These are phyloP conservation scores for Echites panduratus DNA, from an alignment of 257 asterid species.

Conservation along the genomic window DNA sequence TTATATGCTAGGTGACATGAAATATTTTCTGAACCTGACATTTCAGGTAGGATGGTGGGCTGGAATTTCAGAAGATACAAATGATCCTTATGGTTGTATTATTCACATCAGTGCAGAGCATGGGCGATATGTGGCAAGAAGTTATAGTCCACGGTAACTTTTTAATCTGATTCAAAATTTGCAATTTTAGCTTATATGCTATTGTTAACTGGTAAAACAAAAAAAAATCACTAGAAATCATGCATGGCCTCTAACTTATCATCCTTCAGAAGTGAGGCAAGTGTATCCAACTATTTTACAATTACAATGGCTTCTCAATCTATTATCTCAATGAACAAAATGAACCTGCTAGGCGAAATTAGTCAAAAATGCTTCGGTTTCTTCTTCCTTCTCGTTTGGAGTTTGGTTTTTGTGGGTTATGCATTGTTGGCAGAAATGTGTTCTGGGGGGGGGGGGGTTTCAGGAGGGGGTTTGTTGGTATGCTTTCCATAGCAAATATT, in stretches of 20 bases:
- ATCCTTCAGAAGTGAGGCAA: not conserved
- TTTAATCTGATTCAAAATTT: conserved; percentile 10
- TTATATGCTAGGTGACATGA: conserved; percentile 11
- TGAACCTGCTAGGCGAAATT: not conserved
- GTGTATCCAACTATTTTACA: not conserved
- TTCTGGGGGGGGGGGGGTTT: no score
- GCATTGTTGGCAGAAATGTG: no score
- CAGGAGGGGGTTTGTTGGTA: no score
- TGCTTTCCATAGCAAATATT: no score
- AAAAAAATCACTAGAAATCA: not conserved
- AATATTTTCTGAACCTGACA: conserved; percentile 25
- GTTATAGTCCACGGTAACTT: conserved; percentile 87
- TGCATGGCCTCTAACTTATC: not conserved
- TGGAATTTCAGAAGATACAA: conserved; percentile 68
- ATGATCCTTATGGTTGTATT: conserved; percentile 84
- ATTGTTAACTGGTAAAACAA: not conserved
- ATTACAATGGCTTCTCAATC: not conserved
- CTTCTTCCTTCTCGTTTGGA: no score
- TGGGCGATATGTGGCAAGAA: conserved; percentile 87
- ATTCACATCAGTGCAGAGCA: conserved; percentile 81
- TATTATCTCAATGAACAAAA: not conserved
- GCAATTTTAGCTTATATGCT: not conserved
- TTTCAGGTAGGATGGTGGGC: conserved; percentile 99
- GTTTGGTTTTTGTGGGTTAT: no score
- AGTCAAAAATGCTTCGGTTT: not conserved